phyloP scores from a whole-genome alignment of 1,284 basidiomycete genomes.

The Sanguinoderma infundibulare region DNA sequence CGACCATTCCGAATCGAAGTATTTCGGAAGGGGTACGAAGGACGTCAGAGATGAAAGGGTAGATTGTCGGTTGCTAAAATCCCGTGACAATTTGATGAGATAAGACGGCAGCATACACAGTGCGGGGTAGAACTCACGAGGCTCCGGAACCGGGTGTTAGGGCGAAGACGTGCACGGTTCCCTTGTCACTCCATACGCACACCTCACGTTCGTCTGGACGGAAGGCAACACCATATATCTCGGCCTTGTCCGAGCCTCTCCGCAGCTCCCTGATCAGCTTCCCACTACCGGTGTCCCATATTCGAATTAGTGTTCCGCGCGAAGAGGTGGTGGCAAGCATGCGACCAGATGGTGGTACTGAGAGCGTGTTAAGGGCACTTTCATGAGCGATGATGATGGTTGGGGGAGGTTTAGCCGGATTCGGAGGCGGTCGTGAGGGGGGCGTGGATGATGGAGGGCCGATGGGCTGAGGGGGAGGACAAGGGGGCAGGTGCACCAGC shows the following conservation, averaged over 20 bases:
- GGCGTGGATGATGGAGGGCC: constrained; percentile 51
- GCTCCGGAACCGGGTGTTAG: constrained; percentile 64
- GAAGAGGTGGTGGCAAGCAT: constrained; percentile 87
- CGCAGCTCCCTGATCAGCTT: constrained; percentile 83
- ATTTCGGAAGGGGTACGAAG: constrained; percentile 86
- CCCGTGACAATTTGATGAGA: constrained; percentile 7
- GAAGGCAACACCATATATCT: constrained; percentile 89
- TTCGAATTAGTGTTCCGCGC: constrained; percentile 85
- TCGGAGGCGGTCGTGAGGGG: constrained; percentile 56
- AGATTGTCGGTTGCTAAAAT: constrained; percentile 76
- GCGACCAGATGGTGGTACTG: constrained; percentile 79
- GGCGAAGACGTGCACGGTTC: constrained; percentile 91
- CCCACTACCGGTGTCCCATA: constrained; percentile 85
- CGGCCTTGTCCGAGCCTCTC: constrained; percentile 88
- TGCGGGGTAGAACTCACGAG: constrained; percentile 53
- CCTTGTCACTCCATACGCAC: constrained; percentile 95
- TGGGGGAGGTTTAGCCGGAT: constrained; percentile 64
- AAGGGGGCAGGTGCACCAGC: constrained; percentile 84
- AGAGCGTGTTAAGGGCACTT: constrained; percentile 78
- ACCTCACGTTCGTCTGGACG: constrained; percentile 80
- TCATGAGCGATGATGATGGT: constrained; percentile 90
- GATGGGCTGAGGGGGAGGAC: constrained; percentile 56
- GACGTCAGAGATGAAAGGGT: constrained; percentile 76
- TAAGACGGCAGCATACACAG: background rate
- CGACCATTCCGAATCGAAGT: constrained; percentile 93